These are phyloP conservation scores for Phytopythium cucurbitacearum DNA, from an alignment of 352 stramenopile genomes.

Conservation along the genomic window DNA sequence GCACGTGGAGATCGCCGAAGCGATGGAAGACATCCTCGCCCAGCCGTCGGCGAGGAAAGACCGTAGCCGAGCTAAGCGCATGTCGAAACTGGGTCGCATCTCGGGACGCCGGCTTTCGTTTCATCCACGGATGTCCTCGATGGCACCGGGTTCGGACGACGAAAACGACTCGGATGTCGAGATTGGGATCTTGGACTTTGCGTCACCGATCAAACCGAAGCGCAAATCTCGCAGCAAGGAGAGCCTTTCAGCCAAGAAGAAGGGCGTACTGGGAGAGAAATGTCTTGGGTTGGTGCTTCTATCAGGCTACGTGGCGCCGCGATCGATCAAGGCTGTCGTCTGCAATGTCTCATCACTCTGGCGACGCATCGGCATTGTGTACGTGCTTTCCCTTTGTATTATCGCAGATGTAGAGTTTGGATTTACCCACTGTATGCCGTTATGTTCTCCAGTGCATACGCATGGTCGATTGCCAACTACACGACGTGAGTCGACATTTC, in stretches of 20 bases:
- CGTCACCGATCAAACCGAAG: conserved; percentile 26
- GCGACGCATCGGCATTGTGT: conserved; percentile 39
- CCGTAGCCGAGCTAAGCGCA: conserved; percentile 47
- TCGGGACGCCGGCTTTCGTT: conserved; percentile 43
- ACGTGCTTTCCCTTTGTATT: conserved; percentile 7
- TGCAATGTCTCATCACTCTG: conserved; percentile 42
- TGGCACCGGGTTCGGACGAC: conserved; percentile 35
- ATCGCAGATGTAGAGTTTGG: background rate
- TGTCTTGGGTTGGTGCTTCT: conserved; percentile 41
- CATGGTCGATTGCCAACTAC: conserved; percentile 50
- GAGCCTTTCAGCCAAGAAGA: conserved; percentile 11
- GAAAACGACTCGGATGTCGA: conserved; percentile 51
- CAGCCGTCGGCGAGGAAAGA: conserved; percentile 56
- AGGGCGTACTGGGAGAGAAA: conserved; percentile 22
- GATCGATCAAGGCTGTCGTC: conserved; percentile 25
- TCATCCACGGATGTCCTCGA: conserved; percentile 21
- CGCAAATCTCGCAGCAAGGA: conserved; percentile 15
- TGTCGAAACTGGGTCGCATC: conserved; percentile 59
- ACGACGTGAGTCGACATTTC: conserved; percentile 25
- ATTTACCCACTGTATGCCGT: background rate
- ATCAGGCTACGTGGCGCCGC: conserved; percentile 30
- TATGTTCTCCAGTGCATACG: conserved; percentile 25
- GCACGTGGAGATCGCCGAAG: conserved; percentile 65
- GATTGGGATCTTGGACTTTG: conserved; percentile 25
- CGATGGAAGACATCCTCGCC: conserved; percentile 69